These are phyloP conservation scores for Aspergillus sp. DNA, from an alignment of 2,329 filamentous ascomycete species.

Conservation along the genomic window DNA sequence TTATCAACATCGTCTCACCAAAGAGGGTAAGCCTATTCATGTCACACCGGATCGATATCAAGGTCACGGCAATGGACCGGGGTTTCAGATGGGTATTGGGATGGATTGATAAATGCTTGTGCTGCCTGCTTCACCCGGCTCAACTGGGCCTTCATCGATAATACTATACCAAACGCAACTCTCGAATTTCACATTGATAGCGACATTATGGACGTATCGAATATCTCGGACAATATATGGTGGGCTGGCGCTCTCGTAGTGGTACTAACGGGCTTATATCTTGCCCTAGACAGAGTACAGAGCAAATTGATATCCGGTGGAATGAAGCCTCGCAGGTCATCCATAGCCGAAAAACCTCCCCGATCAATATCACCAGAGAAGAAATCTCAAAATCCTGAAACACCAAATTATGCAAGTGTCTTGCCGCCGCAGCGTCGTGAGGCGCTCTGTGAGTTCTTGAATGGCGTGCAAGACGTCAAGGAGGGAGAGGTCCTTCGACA, in stretches of 20 bases:
- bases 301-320: slow-evolving; percentile 35
- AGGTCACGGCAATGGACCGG: background rate
- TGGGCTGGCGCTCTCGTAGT: slow-evolving; percentile 16
- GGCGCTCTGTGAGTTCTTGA: slow-evolving; percentile 26
- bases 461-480: slow-evolving; percentile 18
- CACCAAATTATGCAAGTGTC: slow-evolving; percentile 38
- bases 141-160: too few species aligned
- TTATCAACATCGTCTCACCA: slow-evolving; percentile 17
- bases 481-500: slow-evolving; percentile 28
- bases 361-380: slow-evolving; percentile 48
- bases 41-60: background rate
- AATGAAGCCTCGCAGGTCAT: slow-evolving; percentile 35
- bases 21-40: slow-evolving; percentile 18
- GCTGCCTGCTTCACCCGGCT: too few species aligned
- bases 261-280: slow-evolving; percentile 17
- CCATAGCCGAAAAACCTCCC: slow-evolving; percentile 47
- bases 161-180: background rate
- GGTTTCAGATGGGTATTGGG: slow-evolving; percentile 6
- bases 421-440: slow-evolving; percentile 50
- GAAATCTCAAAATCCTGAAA: slow-evolving; percentile 23
- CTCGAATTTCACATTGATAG: too few species aligned
- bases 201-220: background rate
- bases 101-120: background rate
- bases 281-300: slow-evolving; percentile 23
- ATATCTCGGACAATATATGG: slow-evolving; percentile 14